phyloP scores from a whole-genome alignment of 2,329 filamentous ascomycete species.

The Emmonsia crescens region DNA sequence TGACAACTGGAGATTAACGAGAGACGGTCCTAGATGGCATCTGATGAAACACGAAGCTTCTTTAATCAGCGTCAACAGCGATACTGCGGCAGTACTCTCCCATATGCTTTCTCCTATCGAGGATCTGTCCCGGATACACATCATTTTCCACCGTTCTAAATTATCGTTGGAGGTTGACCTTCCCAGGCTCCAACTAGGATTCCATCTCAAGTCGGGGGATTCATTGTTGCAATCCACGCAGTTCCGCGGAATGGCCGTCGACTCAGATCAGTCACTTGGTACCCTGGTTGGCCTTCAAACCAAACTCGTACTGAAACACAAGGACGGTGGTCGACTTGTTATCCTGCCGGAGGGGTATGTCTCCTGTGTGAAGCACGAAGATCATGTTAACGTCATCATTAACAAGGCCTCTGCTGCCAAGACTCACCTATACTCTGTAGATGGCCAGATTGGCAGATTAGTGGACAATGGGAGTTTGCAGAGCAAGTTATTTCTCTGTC shows the following conservation, averaged over 20 bases:
- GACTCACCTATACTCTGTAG: conserved; percentile 40
- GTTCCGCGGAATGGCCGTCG: conserved; percentile 41
- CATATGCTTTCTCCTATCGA: conserved; percentile 33
- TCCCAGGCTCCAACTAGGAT: conserved; percentile 40
- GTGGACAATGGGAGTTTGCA: conserved; percentile 40
- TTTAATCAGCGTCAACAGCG: conserved; percentile 27
- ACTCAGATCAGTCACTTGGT: conserved; percentile 36
- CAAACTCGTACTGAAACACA: conserved; percentile 37
- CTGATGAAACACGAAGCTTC: conserved; percentile 14
- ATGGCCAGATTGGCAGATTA: conserved; percentile 41
- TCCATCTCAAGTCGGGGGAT: conserved; percentile 25
- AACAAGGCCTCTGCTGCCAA: conserved; percentile 12
- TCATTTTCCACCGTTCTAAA: conserved; percentile 15
- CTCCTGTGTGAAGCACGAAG: conserved; percentile 7
- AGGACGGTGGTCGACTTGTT: conserved; percentile 22
- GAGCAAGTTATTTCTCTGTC: conserved; percentile 41
- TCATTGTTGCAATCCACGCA: conserved; percentile 37
- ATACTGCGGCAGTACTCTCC: conserved; percentile 22
- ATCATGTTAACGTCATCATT: conserved; percentile 32
- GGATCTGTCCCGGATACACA: conserved; percentile 24
- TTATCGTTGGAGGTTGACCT: conserved; percentile 31
- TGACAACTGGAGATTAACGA: conserved; percentile 22
- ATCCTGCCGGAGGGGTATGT: conserved; percentile 31
- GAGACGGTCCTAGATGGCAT: neutral
- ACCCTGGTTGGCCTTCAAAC: conserved; percentile 41